Evolutionary conservation across 2,329 filamentous ascomycete genomes (phyloP), one percentile per base, ranked within the genome.

Genomic region (Sporothrix variecibatus): DNA sequence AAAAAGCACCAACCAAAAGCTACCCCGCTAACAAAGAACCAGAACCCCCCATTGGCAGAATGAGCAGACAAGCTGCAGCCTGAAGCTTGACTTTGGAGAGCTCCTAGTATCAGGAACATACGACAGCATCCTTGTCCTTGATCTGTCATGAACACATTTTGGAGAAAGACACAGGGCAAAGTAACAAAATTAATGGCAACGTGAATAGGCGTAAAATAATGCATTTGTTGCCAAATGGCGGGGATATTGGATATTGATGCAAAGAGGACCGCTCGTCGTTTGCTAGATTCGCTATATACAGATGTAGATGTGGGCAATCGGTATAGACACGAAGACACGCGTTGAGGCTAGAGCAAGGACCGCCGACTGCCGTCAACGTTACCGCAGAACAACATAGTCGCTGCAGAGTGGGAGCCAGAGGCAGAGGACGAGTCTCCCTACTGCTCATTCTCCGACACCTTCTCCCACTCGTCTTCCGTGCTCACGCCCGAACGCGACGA

Each of bases 401-500:
- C 15, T 49, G 2, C 34, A 34, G 43, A 17, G 43, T 5, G 4
- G 2, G 43, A 49, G 15, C 43, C 15, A 15, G 43, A 20, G 43
- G 2, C 12, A 15, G 40, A 43, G 40, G 40, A 49, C 43, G 43
- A 49, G 43, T 38, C n/a, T 23, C n/a, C 38, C 46, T 69, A 46
- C 49, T 86, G 86, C 85, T 90, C 89, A 74, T 86, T 89, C 82
- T 93, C 92, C 28, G 93, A 94, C 3, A 98, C 92, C 86, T 96
- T 97, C 85, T 98, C 95, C 95, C 95, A 98, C 84, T 98, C 95
- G 80, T 95, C 95, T 84, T 98, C 95, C 4, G 95, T 98, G 83
- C 94, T 95, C 26, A 82, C 86, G 71, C 87, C 86, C 64, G 88
- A 90, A 81, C 86, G 88, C 31, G 84, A 86, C 70, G 83, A 81